phyloP scores from a whole-genome alignment of 805 yeast genomes.

The Yarrowia deformans region DNA sequence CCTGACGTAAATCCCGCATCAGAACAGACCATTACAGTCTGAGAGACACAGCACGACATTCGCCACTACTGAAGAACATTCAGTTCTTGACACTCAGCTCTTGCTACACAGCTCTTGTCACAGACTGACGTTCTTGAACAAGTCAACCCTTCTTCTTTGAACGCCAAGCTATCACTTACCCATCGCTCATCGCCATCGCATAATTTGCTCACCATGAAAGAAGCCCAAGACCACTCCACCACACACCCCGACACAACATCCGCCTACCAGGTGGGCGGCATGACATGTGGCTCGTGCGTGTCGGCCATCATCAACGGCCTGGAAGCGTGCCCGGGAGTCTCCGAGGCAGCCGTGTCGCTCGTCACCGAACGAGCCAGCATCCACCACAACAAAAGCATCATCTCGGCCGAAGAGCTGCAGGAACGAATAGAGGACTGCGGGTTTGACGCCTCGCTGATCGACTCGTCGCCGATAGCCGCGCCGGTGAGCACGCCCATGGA shows the following conservation, averaged over 20 bases:
- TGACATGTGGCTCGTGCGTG: slow-evolving; percentile 92
- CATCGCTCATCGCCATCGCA: not conserved
- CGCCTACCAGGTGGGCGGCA: slow-evolving; percentile 62
- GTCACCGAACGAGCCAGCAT: slow-evolving; percentile 77
- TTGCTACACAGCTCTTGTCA: too few species aligned
- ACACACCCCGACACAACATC: slow-evolving; percentile 28
- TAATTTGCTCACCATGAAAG: slow-evolving; percentile 37
- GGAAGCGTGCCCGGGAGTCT: slow-evolving; percentile 59
- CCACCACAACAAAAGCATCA: slow-evolving; percentile 54
- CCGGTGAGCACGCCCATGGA: slow-evolving; percentile 33
- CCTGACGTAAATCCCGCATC: too few species aligned
- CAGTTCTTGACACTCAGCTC: too few species aligned
- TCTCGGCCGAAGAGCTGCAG: slow-evolving; percentile 52
- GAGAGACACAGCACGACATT: too few species aligned
- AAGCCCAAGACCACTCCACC: not conserved
- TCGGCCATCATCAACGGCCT: slow-evolving; percentile 68
- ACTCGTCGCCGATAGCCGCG: slow-evolving; percentile 36
- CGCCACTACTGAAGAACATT: too few species aligned
- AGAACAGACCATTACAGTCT: too few species aligned
- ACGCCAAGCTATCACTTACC: too few species aligned
- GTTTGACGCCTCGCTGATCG: slow-evolving; percentile 59
- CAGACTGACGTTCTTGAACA: too few species aligned
- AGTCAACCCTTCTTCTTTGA: too few species aligned
- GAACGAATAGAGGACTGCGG: slow-evolving; percentile 78
- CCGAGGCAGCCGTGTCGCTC: slow-evolving; percentile 67